phyloP scores from a whole-genome alignment of 164 flowering plant species.

The Magnolia changhungtana region DNA sequence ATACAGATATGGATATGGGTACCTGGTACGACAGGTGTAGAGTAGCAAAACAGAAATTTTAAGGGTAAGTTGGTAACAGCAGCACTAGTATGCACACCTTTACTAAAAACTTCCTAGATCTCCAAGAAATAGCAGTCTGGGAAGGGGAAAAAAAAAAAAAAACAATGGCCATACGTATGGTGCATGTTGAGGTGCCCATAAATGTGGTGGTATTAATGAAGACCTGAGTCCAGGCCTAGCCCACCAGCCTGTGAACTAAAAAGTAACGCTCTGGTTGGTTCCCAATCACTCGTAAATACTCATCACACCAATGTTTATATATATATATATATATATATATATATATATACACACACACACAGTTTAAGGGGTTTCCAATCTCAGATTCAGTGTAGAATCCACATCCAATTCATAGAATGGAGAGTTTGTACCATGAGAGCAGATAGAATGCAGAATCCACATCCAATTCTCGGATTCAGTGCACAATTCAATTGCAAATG shows the following conservation, averaged over 20 bases:
- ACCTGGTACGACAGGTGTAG: not conserved
- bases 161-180: no score
- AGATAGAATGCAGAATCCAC: constrained; percentile 31
- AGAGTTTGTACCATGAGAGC: constrained; percentile 76
- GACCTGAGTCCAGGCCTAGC: no score
- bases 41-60: not conserved
- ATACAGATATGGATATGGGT: not conserved
- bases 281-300: no score
- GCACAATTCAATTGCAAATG: not conserved
- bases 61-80: not conserved
- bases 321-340: no score
- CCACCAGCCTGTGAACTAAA: no score
- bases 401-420: not conserved
- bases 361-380: no score
- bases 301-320: no score
- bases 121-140: not conserved
- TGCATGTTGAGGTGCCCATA: no score
- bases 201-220: no score
- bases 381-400: not conserved
- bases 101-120: not conserved
- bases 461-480: not conserved
- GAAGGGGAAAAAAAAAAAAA: not conserved
- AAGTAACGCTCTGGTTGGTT: no score
- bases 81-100: not conserved
- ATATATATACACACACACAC: no score